Conservation (phyloP, 257 asterid species). For the Solanum dulcamara region DNA sequence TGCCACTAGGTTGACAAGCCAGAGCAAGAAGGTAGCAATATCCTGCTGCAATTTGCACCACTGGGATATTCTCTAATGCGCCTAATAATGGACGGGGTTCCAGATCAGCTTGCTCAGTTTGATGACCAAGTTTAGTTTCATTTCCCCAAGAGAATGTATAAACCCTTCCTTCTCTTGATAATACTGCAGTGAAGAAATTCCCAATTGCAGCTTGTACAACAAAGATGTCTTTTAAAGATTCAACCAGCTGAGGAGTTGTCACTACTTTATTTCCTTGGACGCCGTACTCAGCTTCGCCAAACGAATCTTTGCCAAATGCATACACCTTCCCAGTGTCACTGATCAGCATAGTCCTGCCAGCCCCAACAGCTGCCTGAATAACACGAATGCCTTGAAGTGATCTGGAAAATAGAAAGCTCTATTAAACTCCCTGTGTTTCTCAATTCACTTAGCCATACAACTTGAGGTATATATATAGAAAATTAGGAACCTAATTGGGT, state of each 20-base stretch:
- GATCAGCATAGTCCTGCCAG: constrained; percentile 83
- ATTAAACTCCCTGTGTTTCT: constrained; percentile 3
- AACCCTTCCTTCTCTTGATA: constrained; percentile 87
- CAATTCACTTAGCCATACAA: not conserved
- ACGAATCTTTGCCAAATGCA: constrained; percentile 83
- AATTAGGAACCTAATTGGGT: constrained; percentile 51
- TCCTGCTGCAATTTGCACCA: constrained; percentile 98
- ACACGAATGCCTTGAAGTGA: constrained; percentile 79
- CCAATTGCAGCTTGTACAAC: constrained; percentile 97
- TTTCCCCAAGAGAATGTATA: constrained; percentile 98
- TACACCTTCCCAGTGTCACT: constrained; percentile 79
- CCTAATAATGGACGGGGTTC: constrained; percentile 85
- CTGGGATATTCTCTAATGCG: constrained; percentile 71
- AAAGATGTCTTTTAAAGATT: constrained; percentile 83
- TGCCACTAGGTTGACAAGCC: constrained; percentile 93
- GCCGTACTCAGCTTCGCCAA: constrained; percentile 83
- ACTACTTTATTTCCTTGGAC: constrained; percentile 57
- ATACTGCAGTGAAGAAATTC: constrained; percentile 88
- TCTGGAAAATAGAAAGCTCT: constrained; percentile 41
- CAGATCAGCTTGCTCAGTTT: constrained; percentile 64
- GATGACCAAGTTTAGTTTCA: constrained; percentile 86
- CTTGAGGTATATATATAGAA: not conserved
- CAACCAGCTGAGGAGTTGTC: constrained; percentile 71
- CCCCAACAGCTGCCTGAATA: constrained; percentile 92
- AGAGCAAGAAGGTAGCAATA: constrained; percentile 96